Percentiles rank a stretch among this genome's conserved stretches.
Conservation (phyloP, 2,329 filamentous ascomycete genomes). For the Aureobasidium sp. region DNA sequence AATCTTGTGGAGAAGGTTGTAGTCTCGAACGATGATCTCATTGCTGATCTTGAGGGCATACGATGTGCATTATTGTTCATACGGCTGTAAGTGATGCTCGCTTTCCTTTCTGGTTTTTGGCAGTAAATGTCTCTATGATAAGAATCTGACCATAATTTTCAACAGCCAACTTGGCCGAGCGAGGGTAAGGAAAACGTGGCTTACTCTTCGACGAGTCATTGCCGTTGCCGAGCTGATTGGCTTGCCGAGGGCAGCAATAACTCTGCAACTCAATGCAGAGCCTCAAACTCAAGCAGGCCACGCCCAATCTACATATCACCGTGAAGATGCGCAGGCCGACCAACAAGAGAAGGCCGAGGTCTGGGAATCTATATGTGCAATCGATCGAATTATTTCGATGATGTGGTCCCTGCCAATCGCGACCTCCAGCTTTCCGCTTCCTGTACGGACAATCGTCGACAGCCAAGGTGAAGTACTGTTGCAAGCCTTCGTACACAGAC, state of each 20-base stretch:
- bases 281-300: background rate
- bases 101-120: background rate
- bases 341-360: constrained; percentile 23
- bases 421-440: constrained; percentile 23
- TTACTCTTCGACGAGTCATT: constrained; percentile 32
- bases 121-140: background rate
- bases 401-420: constrained; percentile 32
- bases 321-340: constrained; percentile 11
- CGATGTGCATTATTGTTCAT: constrained; percentile 30
- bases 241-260: constrained; percentile 23
- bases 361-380: constrained; percentile 29
- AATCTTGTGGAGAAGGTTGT: constrained; percentile 25
- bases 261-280: background rate
- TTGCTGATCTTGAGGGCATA: constrained; percentile 28
- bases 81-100: constrained; percentile 27
- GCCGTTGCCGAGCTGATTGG: constrained; percentile 35
- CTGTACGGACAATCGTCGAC: constrained; percentile 17
- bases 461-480: constrained; percentile 21
- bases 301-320: background rate
- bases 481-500: constrained; percentile 23
- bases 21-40: constrained; percentile 27
- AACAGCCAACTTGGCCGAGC: constrained; percentile 29
- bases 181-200: constrained; percentile 31
- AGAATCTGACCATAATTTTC: background rate
- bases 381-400: constrained; percentile 29